phyloP scores from a whole-genome alignment of 495 filamentous ascomycete species.

The Cercophora sp. region DNA sequence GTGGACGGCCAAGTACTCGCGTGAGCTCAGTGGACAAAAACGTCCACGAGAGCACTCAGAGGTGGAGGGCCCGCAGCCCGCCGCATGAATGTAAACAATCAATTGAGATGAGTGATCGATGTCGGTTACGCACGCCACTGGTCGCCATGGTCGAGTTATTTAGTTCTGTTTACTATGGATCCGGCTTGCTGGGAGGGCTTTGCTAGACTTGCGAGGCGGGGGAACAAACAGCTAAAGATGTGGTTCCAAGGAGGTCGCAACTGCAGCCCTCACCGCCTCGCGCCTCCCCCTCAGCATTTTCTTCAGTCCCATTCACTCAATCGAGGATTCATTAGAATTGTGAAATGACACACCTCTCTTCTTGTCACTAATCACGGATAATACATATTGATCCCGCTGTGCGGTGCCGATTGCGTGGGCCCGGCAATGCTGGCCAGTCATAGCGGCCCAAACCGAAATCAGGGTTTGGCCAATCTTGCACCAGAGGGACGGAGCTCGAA shows the following conservation, averaged over 20 bases:
- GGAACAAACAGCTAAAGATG: no score
- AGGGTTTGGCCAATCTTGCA: constrained; percentile 23
- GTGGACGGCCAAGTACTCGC: constrained; percentile 11
- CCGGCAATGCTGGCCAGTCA: constrained; percentile 27
- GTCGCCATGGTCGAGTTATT: not conserved
- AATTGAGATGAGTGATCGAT: constrained; percentile 18
- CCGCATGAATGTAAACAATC: constrained; percentile 28
- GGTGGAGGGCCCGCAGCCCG: constrained; percentile 10
- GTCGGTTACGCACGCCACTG: not conserved
- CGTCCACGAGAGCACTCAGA: not conserved
- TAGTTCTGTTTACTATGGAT: constrained; percentile 18
- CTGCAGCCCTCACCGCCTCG: no score
- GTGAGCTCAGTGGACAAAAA: not conserved
- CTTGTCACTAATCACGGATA: constrained; percentile 3
- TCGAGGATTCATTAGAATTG: not conserved
- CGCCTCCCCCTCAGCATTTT: not conserved
- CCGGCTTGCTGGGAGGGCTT: not conserved
- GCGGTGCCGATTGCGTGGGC: constrained; percentile 5
- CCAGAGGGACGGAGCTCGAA: constrained; percentile 8
- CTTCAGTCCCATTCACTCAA: not conserved
- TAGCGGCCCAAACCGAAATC: constrained; percentile 27
- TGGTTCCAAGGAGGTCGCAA: no score
- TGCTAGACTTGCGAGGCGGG: no score
- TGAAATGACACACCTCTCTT: constrained; percentile 1
- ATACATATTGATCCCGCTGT: constrained; percentile 6